Evolutionary conservation across 345 rosid species (phyloP).

Genomic region (Pugionium cornutum): DNA sequence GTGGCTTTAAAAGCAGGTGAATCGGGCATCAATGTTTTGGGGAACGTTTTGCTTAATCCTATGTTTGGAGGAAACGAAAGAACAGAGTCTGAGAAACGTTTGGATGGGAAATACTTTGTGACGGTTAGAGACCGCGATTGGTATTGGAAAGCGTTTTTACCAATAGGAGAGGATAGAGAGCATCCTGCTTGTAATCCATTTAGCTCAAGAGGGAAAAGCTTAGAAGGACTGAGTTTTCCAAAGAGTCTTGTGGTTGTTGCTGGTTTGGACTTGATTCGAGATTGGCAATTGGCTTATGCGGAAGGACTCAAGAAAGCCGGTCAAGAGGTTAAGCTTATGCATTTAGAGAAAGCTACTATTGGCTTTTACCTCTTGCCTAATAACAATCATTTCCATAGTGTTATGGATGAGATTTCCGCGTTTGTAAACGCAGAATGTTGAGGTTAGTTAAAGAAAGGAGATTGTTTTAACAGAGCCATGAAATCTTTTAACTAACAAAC

Average conservation of each 20-base stretch:
- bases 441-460: neutral
- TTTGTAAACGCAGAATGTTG: constrained; percentile 51
- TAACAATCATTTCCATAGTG: constrained; percentile 66
- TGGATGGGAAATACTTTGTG: constrained; percentile 87
- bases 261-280: constrained; percentile 79
- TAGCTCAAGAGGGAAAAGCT: constrained; percentile 59
- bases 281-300: constrained; percentile 78
- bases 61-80: constrained; percentile 88
- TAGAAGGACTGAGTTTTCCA: constrained; percentile 64
- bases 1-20: constrained; percentile 74
- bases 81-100: constrained; percentile 70
- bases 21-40: constrained; percentile 59
- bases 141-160: constrained; percentile 93
- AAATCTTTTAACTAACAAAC: constrained; percentile 33
- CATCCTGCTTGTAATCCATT: constrained; percentile 91
- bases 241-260: constrained; percentile 86
- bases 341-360: constrained; percentile 72
- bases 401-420: constrained; percentile 72
- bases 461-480: constrained; percentile 24
- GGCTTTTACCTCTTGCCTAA: constrained; percentile 89
- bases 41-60: constrained; percentile 79
- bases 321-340: constrained; percentile 66
- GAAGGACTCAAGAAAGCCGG: constrained; percentile 74
- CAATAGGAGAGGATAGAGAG: constrained; percentile 78
- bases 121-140: constrained; percentile 74